Base-by-base conservation (phyloP, 306 rosid species). In the Vigna reflexopilosa region DNA sequence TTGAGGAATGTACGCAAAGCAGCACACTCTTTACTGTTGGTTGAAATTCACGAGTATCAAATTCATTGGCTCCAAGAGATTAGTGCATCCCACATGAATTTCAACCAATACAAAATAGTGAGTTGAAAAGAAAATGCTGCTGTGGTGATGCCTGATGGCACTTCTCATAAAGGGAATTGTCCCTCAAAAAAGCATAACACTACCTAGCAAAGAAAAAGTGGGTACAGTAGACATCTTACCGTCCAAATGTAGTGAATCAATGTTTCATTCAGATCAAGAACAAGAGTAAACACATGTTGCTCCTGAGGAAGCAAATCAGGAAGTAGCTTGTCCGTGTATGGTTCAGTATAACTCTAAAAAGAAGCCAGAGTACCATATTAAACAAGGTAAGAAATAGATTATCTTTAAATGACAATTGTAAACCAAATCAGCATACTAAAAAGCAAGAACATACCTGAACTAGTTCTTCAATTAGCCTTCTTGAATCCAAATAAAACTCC, bases 181-280 rank as follows among this genome's bases (percentile, higher is more conserved):
- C 22, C 6, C 64, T 55, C 3, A 24, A 44, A 36, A 36, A 80
- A 1, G 5, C 38, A n/a, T 20, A 44, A 19, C 30, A 54, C 55
- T 20, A 38, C 47, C 47, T 42, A 42, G 15, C 26, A 51, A 32
- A 45, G 5, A 51, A 38, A 49, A 14, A 20, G 24, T 4, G 61
- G 49, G 19, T 68, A 40, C 54, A 59, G 63, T 75, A 67, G 73
- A 67, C 57, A 76, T 57, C 93, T 79, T 90, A 95, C 99, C 81
- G 91, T 90, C 99, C 99, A 95, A 67, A 81, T 86, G 75, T 93
- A 93, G 85, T 93, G 93, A 57, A 95, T 90, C 76, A 93, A 84
- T 13, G 99, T 95, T 87, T 93, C 99, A 45, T 95, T 91, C 42
- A 95, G 89, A 93, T 95, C 99, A 76, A 95, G 85, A 87, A 93